phyloP scores from a whole-genome alignment of 2,329 filamentous ascomycete species.

The Venturia oleaginea region DNA sequence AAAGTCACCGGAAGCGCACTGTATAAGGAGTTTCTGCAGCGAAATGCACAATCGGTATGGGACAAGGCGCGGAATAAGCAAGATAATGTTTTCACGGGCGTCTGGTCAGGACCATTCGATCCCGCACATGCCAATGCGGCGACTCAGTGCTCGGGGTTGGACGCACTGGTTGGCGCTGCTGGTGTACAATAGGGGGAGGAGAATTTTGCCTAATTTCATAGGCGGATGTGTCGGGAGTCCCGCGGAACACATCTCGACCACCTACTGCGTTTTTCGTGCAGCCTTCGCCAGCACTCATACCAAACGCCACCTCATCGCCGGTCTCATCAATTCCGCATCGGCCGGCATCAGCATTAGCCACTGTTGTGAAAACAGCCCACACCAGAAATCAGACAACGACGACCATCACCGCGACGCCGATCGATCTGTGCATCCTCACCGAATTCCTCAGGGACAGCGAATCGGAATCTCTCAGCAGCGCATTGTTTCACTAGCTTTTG shows the following conservation, averaged over 20 bases:
- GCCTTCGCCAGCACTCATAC: neutral
- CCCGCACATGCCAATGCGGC: conserved; percentile 44
- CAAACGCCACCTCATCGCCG: neutral
- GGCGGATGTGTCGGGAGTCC: neutral
- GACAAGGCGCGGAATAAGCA: conserved; percentile 41
- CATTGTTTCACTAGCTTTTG: neutral
- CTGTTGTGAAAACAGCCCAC: neutral
- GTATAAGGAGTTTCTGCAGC: conserved; percentile 47
- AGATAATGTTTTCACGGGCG: conserved; percentile 46
- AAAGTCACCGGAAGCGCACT: conserved; percentile 38
- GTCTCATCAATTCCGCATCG: neutral
- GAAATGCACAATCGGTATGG: conserved; percentile 61
- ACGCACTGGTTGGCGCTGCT: conserved; percentile 54
- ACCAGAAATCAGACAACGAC: neutral
- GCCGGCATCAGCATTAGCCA: neutral
- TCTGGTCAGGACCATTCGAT: conserved; percentile 55
- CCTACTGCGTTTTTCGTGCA: neutral
- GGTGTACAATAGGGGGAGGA: conserved; percentile 3
- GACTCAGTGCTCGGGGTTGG: conserved; percentile 57
- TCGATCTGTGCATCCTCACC: neutral
- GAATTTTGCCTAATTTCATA: neutral
- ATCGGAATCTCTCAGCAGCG: neutral
- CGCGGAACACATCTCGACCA: neutral
- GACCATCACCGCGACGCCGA: neutral
- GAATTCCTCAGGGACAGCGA: neutral